Evolutionary conservation across 441 rosid genomes (phyloP).

Genomic region (Manihot esculenta): DNA sequence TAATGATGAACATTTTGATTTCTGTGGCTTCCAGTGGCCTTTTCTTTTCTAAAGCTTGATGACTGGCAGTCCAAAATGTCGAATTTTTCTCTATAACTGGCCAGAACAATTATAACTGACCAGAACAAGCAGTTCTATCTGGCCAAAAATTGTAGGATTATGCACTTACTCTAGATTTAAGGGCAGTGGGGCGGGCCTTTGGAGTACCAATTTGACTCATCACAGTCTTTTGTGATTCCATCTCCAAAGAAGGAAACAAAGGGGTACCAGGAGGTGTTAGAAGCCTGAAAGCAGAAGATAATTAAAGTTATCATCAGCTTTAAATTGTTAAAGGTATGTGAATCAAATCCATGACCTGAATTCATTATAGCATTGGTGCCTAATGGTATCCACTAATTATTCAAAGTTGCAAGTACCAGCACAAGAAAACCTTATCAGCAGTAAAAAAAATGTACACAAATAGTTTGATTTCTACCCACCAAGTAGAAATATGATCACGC

Average conservation of each 20-base stretch:
- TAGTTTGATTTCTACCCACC: not conserved
- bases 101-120: not conserved
- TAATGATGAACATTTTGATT: not conserved
- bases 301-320: slow-evolving; percentile 17
- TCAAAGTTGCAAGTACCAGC: not conserved
- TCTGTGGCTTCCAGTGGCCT: not conserved
- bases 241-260: slow-evolving; percentile 91
- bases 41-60: not conserved
- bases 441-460: not conserved
- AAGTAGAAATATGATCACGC: not conserved
- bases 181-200: slow-evolving; percentile 57
- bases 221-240: slow-evolving; percentile 71
- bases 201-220: slow-evolving; percentile 70
- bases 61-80: not conserved
- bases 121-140: not conserved
- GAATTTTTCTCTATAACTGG: not conserved
- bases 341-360: slow-evolving; percentile 7
- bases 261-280: slow-evolving; percentile 98
- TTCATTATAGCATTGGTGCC: not conserved
- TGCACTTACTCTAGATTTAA: slow-evolving; percentile 75
- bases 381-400: not conserved
- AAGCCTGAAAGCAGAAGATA: slow-evolving; percentile 58
- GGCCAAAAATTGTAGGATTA: slow-evolving; percentile 18
- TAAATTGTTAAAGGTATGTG: slow-evolving; percentile 2
- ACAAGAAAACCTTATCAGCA: not conserved